A percentile compares a stretch with the other conserved stretches of the same genome.
Evolutionary conservation across 495 filamentous ascomycete species (phyloP).

Genomic region (Aspergillus campestris): DNA sequence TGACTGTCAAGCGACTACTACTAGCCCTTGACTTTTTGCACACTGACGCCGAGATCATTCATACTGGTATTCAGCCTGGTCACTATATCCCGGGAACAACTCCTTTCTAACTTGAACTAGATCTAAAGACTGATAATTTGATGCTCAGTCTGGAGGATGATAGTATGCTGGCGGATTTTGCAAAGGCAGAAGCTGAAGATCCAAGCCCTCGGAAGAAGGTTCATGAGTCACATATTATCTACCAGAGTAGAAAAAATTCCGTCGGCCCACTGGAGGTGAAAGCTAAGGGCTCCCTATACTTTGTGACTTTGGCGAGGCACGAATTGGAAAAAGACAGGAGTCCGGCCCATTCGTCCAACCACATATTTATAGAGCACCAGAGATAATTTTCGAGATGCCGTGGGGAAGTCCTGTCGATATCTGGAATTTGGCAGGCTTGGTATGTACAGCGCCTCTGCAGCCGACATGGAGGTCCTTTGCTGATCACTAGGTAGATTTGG

Average conservation of each 20-base stretch:
- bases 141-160: conserved; percentile 21
- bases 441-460: conserved; percentile 11
- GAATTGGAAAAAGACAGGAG: conserved; percentile 18
- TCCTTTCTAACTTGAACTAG: conserved; percentile 9
- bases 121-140: conserved; percentile 24
- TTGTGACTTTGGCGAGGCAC: conserved; percentile 26
- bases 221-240: conserved; percentile 17
- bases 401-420: conserved; percentile 37
- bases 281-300: conserved; percentile 18
- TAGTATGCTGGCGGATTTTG: conserved; percentile 22
- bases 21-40: conserved; percentile 36
- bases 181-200: conserved; percentile 11
- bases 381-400: conserved; percentile 32
- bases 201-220: conserved; percentile 21
- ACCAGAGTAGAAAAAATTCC: conserved; percentile 16
- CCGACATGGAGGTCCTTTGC: not conserved
- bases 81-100: not conserved
- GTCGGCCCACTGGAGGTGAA: conserved; percentile 6
- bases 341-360: conserved; percentile 27
- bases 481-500: conserved; percentile 30
- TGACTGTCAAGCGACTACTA: conserved; percentile 25
- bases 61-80: conserved; percentile 33
- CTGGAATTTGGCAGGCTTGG: conserved; percentile 36
- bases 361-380: conserved; percentile 34
- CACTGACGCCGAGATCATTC: conserved; percentile 29